These are phyloP conservation scores for Ophiostoma ulmi DNA, from an alignment of 2,329 filamentous ascomycete genomes.

Conservation along the genomic window DNA sequence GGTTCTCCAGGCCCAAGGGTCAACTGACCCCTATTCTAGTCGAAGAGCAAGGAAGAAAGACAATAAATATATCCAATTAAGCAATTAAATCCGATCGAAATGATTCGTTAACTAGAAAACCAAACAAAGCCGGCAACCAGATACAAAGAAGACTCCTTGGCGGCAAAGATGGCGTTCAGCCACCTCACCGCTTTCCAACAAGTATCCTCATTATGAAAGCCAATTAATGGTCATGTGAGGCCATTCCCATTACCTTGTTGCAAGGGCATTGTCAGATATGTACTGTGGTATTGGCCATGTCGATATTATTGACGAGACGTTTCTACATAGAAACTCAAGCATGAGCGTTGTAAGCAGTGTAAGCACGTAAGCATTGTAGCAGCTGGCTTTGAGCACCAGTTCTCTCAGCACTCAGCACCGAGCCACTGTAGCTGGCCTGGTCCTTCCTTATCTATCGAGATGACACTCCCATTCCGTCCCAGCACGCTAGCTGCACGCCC, in stretches of 20 bases:
- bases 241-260: background rate
- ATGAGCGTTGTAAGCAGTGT: background rate
- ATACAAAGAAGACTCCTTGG: background rate
- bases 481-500: conserved; percentile 20
- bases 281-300: background rate
- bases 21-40: background rate
- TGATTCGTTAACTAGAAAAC: background rate
- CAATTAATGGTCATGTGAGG: background rate
- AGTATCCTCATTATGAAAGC: background rate
- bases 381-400: background rate
- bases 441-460: conserved; percentile 21
- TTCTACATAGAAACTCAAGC: background rate
- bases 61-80: background rate
- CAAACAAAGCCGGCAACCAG: conserved; percentile 1
- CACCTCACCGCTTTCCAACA: background rate
- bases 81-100: background rate
- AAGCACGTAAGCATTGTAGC: background rate
- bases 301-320: background rate
- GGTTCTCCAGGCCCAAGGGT: background rate
- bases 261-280: background rate
- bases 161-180: background rate
- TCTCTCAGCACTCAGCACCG: background rate
- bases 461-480: background rate
- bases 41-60: background rate
- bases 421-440: conserved; percentile 2